Conservation (phyloP, 176 grass and related monocot species). For the Rhipidocladum racemiflorum region DNA sequence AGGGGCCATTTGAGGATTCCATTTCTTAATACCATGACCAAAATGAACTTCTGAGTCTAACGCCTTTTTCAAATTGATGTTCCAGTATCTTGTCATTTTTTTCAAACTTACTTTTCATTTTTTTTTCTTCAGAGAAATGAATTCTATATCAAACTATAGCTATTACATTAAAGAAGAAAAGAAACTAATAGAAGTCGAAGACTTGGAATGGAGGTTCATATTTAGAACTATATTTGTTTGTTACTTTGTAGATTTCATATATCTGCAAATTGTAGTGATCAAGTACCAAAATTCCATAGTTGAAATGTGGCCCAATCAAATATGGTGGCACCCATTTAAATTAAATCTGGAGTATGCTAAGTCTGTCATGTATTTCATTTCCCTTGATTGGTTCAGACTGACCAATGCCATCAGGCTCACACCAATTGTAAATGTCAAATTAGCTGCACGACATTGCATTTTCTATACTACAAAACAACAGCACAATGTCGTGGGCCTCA, state of each 20-base stretch:
- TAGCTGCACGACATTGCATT: neutral
- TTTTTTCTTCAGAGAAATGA: no score
- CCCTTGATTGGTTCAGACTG: neutral
- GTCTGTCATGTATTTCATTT: neutral
- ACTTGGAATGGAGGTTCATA: neutral
- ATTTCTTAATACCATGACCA: neutral
- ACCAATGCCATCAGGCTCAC: neutral
- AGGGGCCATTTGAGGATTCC: neutral
- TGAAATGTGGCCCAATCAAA: neutral
- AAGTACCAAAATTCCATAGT: neutral
- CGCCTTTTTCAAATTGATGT: slow-evolving; percentile 4
- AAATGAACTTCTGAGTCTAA: neutral
- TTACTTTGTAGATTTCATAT: neutral
- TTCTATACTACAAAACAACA: neutral
- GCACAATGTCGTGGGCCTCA: no score
- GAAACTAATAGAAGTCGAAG: no score
- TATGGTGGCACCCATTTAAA: neutral
- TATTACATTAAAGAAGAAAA: no score
- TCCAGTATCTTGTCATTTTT: neutral
- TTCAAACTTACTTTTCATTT: no score
- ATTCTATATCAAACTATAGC: no score
- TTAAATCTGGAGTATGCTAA: neutral
- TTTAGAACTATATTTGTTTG: neutral
- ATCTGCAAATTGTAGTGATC: neutral
- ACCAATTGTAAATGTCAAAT: slow-evolving; percentile 1